These are phyloP conservation scores for Vitis hybrid DNA, from an alignment of 177 flowering plant species.

Conservation along the genomic window DNA sequence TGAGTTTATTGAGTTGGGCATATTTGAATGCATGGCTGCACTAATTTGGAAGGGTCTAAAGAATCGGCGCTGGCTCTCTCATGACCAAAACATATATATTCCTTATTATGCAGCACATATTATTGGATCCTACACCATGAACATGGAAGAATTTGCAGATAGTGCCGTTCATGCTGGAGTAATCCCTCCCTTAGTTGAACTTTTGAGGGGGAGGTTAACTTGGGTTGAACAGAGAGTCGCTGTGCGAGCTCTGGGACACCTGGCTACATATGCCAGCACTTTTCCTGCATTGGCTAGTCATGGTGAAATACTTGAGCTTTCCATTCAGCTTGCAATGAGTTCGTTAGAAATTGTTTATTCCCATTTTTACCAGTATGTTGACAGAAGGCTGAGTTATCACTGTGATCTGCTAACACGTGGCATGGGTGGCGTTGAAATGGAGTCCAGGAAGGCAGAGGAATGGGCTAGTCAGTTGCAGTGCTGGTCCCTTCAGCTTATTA, in stretches of 20 bases:
- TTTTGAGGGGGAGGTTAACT: conserved; percentile 88
- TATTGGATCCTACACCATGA: conserved; percentile 99
- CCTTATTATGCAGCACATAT: conserved; percentile 99
- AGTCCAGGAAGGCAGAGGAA: conserved; percentile 98
- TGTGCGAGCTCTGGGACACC: conserved; percentile 92
- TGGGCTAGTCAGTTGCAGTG: conserved; percentile 99
- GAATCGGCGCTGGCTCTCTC: conserved; percentile 95
- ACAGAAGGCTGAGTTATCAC: conserved; percentile 84
- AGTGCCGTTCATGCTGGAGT: conserved; percentile 90
- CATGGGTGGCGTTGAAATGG: conserved; percentile 99
- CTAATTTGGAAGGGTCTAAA: conserved; percentile 94
- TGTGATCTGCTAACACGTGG: conserved; percentile 98
- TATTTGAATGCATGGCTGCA: conserved; percentile 99
- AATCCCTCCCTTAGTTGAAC: conserved; percentile 88
- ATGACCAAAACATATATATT: conserved; percentile 94
- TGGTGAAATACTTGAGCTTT: conserved; percentile 90
- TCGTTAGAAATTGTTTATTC: conserved; percentile 93
- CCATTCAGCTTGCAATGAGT: conserved; percentile 92
- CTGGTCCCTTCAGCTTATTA: conserved; percentile 98
- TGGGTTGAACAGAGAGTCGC: conserved; percentile 99
- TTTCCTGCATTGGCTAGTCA: conserved; percentile 83
- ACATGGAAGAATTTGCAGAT: conserved; percentile 97
- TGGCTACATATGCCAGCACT: conserved; percentile 89
- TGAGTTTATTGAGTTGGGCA: conserved; percentile 95
- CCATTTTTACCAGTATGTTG: conserved; percentile 86